Conservation (phyloP, 495 filamentous ascomycete genomes). For the Paragyromitra xinjiangensis region DNA sequence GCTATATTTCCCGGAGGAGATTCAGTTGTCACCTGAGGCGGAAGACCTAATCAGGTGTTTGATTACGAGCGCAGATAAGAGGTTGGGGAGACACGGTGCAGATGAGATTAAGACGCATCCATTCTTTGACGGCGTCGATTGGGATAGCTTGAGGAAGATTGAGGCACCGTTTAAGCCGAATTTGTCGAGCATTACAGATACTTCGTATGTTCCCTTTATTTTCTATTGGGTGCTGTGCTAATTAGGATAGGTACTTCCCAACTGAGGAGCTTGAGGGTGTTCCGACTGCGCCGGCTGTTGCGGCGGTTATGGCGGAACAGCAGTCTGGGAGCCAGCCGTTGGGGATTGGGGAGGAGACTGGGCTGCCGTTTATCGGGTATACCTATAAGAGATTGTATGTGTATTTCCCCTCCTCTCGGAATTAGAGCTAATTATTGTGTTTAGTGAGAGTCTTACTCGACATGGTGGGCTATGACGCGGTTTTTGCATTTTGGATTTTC, state of each 20-base stretch:
- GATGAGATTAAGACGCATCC: slow-evolving; percentile 90
- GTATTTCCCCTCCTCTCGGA: background rate
- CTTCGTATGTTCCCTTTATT: slow-evolving; percentile 60
- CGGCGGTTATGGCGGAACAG: slow-evolving; percentile 65
- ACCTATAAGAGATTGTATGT: slow-evolving; percentile 98
- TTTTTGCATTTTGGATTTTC: slow-evolving; percentile 19
- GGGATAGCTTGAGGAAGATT: slow-evolving; percentile 88
- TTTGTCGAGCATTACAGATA: slow-evolving; percentile 89
- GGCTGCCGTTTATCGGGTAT: slow-evolving; percentile 95
- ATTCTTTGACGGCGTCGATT: slow-evolving; percentile 96
- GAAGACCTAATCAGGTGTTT: slow-evolving; percentile 89
- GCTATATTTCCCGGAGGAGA: slow-evolving; percentile 95
- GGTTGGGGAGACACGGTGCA: slow-evolving; percentile 82
- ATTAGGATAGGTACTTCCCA: slow-evolving; percentile 78
- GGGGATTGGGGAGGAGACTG: slow-evolving; percentile 76
- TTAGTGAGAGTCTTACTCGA: slow-evolving; percentile 48
- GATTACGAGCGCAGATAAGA: slow-evolving; percentile 88
- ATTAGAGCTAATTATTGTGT: slow-evolving; percentile 12
- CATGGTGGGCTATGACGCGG: slow-evolving; percentile 44
- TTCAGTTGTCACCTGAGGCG: slow-evolving; percentile 83
- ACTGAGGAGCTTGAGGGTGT: slow-evolving; percentile 86
- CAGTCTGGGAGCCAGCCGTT: slow-evolving; percentile 57
- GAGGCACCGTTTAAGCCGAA: slow-evolving; percentile 95
- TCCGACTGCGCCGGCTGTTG: slow-evolving; percentile 55
- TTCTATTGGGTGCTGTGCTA: slow-evolving; percentile 17